Evolutionary conservation across 163 green algal species (phyloP), one percentile per base, ranked within the genome.

Genomic region (Prototheca wickerhamii): DNA sequence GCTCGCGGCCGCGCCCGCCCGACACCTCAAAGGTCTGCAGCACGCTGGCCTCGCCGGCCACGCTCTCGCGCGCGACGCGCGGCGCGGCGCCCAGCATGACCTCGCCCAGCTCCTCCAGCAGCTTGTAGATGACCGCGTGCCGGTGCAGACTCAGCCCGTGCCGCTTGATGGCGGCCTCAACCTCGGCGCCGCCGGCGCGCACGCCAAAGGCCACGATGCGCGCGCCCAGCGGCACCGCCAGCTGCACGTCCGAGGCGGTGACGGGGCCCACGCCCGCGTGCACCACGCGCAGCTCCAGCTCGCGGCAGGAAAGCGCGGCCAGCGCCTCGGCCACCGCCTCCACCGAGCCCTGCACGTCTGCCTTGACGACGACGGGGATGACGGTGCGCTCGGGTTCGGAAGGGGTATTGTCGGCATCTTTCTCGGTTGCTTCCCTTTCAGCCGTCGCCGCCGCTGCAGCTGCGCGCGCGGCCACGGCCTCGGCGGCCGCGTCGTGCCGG

Each of bases 51-150:
- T 86, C 57, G 4, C 87, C 87, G 1, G 72, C 51, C 28, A 89
- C 61, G 23, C 78, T 60, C 54, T 86, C 76, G 15, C 78, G 29
- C 56, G 79, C 64, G 26, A 73, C 65, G 32, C 46, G 61, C 1
- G 86, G 80, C 2, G 78, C 76, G 3, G 55, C 61, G 32, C 69
- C 81, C 8, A 82, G 56, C 49, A 94, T 55, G 51, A 87, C 51
- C 30, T 46, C 61, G 2, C 65, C 72, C 12, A 83, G 73, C 51
- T 89, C 77, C 43, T 95, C 89, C 63, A 96, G 70, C 42, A 98
- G 67, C 57, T 86, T 72, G 76, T 97, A 98, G 62, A 98, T 95
- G 34, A 97, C 77, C 23, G 65, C 65, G 43, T 91, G 81, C 42
- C 40, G 55, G 26, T 37, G 28, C 31, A 72, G 15, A 5, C 7